Evolutionary conservation across 2,329 filamentous ascomycete genomes (phyloP).

Genomic region (Venturia asperata): DNA sequence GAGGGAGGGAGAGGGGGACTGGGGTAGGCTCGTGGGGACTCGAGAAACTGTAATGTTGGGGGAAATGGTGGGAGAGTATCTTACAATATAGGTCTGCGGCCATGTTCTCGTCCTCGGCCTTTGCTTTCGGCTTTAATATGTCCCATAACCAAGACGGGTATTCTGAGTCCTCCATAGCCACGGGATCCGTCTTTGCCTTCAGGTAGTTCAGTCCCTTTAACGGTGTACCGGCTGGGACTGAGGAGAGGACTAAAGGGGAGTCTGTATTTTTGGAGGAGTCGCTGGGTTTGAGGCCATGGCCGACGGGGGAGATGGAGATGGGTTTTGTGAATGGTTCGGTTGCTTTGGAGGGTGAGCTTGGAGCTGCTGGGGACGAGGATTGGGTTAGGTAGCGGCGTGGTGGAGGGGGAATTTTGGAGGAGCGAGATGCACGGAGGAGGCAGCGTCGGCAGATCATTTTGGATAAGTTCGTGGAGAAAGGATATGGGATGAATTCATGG

Average conservation of each 20-base stretch:
- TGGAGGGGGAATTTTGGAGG: not conserved
- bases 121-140: slow-evolving; percentile 56
- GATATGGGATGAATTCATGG: not conserved
- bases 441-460: slow-evolving; percentile 19
- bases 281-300: slow-evolving; percentile 26
- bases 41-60: not conserved
- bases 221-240: slow-evolving; percentile 60
- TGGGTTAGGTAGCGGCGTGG: slow-evolving; percentile 5
- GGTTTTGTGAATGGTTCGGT: slow-evolving; percentile 42
- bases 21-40: not conserved
- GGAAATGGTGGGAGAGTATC: slow-evolving; percentile 26
- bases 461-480: not conserved
- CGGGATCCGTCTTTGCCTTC: slow-evolving; percentile 65
- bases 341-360: slow-evolving; percentile 30
- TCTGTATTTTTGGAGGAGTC: slow-evolving; percentile 26
- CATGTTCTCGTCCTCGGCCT: slow-evolving; percentile 44
- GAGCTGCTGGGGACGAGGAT: slow-evolving; percentile 23
- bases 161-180: slow-evolving; percentile 65
- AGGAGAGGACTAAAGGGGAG: slow-evolving; percentile 31
- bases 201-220: slow-evolving; percentile 70
- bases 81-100: slow-evolving; percentile 74
- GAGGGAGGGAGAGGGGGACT: not conserved
- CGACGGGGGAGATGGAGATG: slow-evolving; percentile 27
- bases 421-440: slow-evolving; percentile 14
- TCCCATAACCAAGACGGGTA: slow-evolving; percentile 79